Percentiles rank a stretch among this genome's conserved stretches.
Evolutionary conservation across 2,329 filamentous ascomycete species (phyloP).

Genomic region (Septoria linicola): DNA sequence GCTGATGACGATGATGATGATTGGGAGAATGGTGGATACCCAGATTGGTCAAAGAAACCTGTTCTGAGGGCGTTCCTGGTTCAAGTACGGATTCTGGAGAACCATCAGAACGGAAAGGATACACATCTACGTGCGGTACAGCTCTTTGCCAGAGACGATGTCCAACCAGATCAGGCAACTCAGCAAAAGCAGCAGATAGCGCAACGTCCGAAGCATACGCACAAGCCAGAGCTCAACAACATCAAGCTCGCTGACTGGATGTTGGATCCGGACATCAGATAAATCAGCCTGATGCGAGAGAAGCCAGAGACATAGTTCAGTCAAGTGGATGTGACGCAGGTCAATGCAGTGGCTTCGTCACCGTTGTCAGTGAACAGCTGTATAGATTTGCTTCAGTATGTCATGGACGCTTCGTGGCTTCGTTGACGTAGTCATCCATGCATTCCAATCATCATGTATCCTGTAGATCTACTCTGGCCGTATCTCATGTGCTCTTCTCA

Average conservation of each 20-base stretch:
- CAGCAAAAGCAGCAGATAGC: not conserved
- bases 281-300: slow-evolving; percentile 11
- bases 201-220: not conserved
- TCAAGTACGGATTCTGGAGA: slow-evolving; percentile 87
- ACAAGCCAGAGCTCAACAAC: slow-evolving; percentile 28
- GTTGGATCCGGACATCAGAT: slow-evolving; percentile 40
- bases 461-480: not conserved
- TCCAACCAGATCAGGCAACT: slow-evolving; percentile 14
- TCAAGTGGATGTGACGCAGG: too few species aligned
- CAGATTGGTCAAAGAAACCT: slow-evolving; percentile 58
- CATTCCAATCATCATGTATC: too few species aligned
- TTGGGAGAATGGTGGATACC: slow-evolving; percentile 33
- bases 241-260: slow-evolving; percentile 38
- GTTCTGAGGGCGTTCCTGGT: slow-evolving; percentile 85
- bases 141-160: slow-evolving; percentile 62
- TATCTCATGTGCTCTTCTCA: not conserved
- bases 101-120: slow-evolving; percentile 98
- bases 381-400: too few species aligned
- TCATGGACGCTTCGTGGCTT: too few species aligned
- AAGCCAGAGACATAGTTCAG: too few species aligned
- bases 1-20: slow-evolving; percentile 36
- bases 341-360: too few species aligned
- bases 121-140: slow-evolving; percentile 95
- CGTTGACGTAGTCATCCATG: too few species aligned
- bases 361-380: too few species aligned